Percentiles rank a stretch among this genome's conserved stretches.
phyloP scores from a whole-genome alignment of 2,329 filamentous ascomycete genomes.

The Beauveria sp. region DNA sequence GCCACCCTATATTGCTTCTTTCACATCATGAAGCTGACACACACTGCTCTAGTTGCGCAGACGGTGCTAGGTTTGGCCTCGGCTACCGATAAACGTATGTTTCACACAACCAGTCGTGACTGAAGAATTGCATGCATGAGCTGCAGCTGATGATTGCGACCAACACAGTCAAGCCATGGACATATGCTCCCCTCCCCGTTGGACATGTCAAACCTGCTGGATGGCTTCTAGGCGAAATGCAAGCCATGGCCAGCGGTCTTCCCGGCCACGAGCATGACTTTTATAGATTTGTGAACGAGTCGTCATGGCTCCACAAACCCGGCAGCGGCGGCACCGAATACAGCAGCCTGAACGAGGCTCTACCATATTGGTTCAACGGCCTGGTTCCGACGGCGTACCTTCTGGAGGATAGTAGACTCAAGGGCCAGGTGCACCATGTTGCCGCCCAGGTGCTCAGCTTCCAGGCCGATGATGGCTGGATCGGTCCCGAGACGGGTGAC shows the following conservation, averaged over 20 bases:
- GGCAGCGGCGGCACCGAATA: conserved; percentile 41
- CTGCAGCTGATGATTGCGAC: neutral
- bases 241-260: conserved; percentile 41
- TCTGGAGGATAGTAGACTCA: conserved; percentile 33
- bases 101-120: neutral
- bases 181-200: conserved; percentile 28
- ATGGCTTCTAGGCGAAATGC: conserved; percentile 44
- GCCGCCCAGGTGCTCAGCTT: conserved; percentile 33
- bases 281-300: conserved; percentile 43
- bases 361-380: conserved; percentile 55
- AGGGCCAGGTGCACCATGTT: conserved; percentile 34
- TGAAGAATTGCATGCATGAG: neutral
- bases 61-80: conserved; percentile 6
- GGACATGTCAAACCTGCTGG: conserved; percentile 43
- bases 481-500: conserved; percentile 30
- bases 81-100: conserved; percentile 3
- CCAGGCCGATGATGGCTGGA: conserved; percentile 43
- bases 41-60: conserved; percentile 5
- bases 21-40: conserved; percentile 4
- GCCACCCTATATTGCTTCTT: neutral
- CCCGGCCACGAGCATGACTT: conserved; percentile 47
- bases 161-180: conserved; percentile 12
- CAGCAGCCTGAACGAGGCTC: conserved; percentile 46
- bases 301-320: conserved; percentile 33
- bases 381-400: conserved; percentile 49